Evolutionary conservation across 176 grass and related monocot genomes (phyloP), one percentile per base, ranked within the genome.

Genomic region (Cymbopogon citratus): DNA sequence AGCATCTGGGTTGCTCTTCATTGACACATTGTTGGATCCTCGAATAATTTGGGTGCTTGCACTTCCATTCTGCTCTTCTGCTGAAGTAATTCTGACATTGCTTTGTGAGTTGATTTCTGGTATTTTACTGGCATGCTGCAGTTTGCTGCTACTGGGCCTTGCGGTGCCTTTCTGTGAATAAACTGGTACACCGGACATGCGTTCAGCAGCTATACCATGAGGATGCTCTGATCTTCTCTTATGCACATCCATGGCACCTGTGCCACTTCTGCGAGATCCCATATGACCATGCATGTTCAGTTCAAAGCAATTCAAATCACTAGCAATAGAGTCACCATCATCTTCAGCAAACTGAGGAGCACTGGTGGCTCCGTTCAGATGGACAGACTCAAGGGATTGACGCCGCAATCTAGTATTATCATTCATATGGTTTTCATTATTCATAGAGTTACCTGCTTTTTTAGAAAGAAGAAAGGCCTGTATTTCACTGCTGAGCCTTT

Each of bases 291-390:
- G 59, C 90, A 92, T 91, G 29, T 91, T 89, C 28, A 93, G 82
- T 76, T 97, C 91, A 86, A 97, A 97, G 82, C 91, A 97, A 74
- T 90, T 89, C 69, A 97, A 83, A 73, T 97, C 91, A 84, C 91
- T 97, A n/a, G 87, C 89, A 84, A 90, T 69, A 84, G 91, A 97
- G 63, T 87, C 88, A 4, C 88, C 91, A 27, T 93, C 94, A 14
- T 82, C 85, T 78, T 97, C 94, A n/a, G 82, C 91, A 76, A 93
- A 60, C 66, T 77, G 87, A 34, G 94, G 94, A 59, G 91, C 94
- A 88, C 94, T 94, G 57, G 87, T 83, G 60, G 91, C 57, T 65
- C 91, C 94, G 76, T 94, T 97, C 82, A 97, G 88, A 88, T 91
- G 91, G 29, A 97, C 59, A 54, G 91, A 93, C 81, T 97, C 94